These are phyloP conservation scores for Chytriomyces confervae DNA, from an alignment of 192 early-diverging fungal species.

Conservation along the genomic window DNA sequence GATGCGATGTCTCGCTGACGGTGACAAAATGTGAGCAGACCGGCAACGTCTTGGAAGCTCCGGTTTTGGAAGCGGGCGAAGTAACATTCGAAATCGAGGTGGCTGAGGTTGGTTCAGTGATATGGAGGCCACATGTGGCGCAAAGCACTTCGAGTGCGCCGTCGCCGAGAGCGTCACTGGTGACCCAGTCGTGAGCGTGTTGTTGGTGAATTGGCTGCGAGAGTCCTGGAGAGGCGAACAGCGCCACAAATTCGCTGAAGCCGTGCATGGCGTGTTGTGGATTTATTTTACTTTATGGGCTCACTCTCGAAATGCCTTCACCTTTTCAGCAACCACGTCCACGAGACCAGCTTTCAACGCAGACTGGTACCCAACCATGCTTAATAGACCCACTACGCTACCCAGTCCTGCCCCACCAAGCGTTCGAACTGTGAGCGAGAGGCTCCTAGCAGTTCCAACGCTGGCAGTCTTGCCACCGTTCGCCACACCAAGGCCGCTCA, in stretches of 20 bases:
- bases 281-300: background rate
- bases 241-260: too few relatives aligned
- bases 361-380: background rate
- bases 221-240: too few relatives aligned
- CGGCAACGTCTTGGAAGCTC: too few relatives aligned
- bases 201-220: too few relatives aligned
- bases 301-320: background rate
- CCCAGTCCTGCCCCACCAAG: constrained; percentile 20
- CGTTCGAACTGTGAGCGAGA: constrained; percentile 1
- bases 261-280: too few relatives aligned
- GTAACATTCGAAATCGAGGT: background rate
- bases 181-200: constrained; percentile 1
- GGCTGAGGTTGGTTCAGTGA: background rate
- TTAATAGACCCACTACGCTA: constrained; percentile 9
- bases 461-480: background rate
- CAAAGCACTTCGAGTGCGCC: background rate
- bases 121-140: background rate
- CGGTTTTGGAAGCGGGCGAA: background rate
- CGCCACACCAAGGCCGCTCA: too few relatives aligned
- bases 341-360: constrained; percentile 5
- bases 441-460: background rate
- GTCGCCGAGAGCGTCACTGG: background rate
- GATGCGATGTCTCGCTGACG: background rate
- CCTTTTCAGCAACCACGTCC: constrained; percentile 2
- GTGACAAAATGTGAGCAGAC: background rate